Evolutionary conservation across 106 monocot species (phyloP), one percentile per base, ranked within the genome.

Genomic region (Allium sativum): DNA sequence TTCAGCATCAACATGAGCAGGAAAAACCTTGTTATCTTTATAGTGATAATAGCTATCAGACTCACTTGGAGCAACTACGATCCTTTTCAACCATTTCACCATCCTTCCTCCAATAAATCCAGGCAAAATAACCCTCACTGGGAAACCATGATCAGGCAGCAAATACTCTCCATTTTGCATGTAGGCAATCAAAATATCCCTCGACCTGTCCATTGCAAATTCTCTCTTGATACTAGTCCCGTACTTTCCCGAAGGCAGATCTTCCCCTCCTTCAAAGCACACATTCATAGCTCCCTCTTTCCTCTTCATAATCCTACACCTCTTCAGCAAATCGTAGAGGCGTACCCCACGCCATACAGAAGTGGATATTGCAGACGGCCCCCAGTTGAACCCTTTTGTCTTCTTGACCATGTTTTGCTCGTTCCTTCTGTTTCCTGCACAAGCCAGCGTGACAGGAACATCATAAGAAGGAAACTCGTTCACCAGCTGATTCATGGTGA

Each of bases 231-330:
- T 21, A 68, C 96, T 88, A 0, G 96, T 98, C 12, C 82, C 96
- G 71, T 98, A 98, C 76, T 85, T 98, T 10, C 87, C 95, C 0
- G 91, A 90, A 7, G 96, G 91, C 15, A 98, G 55, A 12, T 91
- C 91, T 77, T 98, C 96, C 15, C 84, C 91, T 13, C 91, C 96
- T 48, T 98, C 96, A 56, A 98, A 87, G 66, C 91, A 98, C 19
- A 98, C 91, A 64, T 88, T 65, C 21, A 73, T 45, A 12, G 74
- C 84, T 18, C 73, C 79, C 48, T 46, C 53, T 16, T 48, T 48
- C 21, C 7, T 13, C 40, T 55, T 53, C 73, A 76, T 67, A 61
- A 81, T 61, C 43, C 89, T 82, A 63, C 93, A 93, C 9, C 77
- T 55, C 5, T 54, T 51, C 17, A 96, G 75, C 42, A 96, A 70